These are phyloP conservation scores for Ceratocystis cubensis DNA, from an alignment of 2,329 filamentous ascomycete species.

Conservation along the genomic window DNA sequence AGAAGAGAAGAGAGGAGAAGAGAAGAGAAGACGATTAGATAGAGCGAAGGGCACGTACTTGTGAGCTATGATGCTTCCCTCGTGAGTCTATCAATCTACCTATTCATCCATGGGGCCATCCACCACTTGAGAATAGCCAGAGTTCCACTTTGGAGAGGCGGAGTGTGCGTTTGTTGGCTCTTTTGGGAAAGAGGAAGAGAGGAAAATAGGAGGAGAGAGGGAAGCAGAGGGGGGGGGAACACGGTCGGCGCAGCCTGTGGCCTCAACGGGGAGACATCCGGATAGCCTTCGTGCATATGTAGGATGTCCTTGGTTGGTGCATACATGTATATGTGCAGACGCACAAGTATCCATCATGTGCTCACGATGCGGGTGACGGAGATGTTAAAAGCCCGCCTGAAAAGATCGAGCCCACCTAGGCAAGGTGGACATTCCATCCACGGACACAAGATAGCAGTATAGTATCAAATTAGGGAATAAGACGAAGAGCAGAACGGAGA, in stretches of 20 bases:
- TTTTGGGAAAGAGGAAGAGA: neutral
- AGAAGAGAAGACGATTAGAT: neutral
- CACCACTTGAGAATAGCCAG: neutral
- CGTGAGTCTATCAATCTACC: neutral
- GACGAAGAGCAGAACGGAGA: neutral
- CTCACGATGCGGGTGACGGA: neutral
- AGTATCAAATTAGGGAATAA: neutral
- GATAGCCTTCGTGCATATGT: neutral
- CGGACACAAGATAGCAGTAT: no score
- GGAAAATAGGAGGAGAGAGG: neutral
- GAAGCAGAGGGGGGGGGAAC: no score
- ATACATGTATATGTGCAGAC: neutral
- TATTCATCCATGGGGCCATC: neutral
- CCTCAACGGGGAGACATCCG: neutral
- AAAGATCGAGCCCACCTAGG: neutral
- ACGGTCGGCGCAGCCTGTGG: neutral
- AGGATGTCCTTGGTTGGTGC: neutral
- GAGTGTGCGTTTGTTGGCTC: constrained; percentile 1
- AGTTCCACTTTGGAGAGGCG: neutral
- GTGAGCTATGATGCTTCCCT: constrained; percentile 2
- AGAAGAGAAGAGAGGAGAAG: neutral
- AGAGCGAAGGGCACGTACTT: neutral
- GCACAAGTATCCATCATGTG: neutral
- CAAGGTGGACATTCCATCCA: no score
- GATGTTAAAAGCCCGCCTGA: neutral